Base-by-base conservation (phyloP, 2,329 filamentous ascomycete genomes). In the Claviceps africana region DNA sequence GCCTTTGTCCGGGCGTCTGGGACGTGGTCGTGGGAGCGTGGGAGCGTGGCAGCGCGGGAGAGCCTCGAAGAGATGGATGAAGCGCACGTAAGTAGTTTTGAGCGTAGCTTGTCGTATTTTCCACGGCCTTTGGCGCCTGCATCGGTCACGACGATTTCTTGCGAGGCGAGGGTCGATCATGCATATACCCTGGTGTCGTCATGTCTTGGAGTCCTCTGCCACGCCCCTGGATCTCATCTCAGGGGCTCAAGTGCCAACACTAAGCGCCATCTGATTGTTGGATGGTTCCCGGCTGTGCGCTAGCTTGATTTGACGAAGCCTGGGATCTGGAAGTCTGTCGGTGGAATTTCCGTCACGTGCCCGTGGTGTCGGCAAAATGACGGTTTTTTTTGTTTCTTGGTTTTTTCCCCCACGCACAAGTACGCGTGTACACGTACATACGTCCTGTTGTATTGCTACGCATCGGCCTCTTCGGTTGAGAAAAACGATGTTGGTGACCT, bases 201-300 rank as follows among this genome's bases (percentile, higher is more conserved):
- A 15, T 47, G 46, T 33, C 39, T 42, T 21, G 19, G 6, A 19
- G 25, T 33, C 39, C 17, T 22, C 39, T 15, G 15, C 31, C 42
- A 39, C 46, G 17, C 43, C 43, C 22, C 43, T 46, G 15, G 42
- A 45, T 42, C 31, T 22, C 46, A 48, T 35, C 30, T 28, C 19
- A 31, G 46, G 30, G 25, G 37, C 28, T 37, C 35, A 17, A 17
- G 35, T n/a, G 35, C 35, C 35, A 37, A 37, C 17, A n/a, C 15
- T 15, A 37, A 37, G 35, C 35, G 37, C 39, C 30, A 45, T 50
- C 48, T 46, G n/a, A n/a, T 42, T 47, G 33, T 21, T 43, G n/a
- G 21, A 47, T 10, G 51, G 5, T 47, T 39, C 51, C 51, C 30
- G 46, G 37, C 46, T 19, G 5, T 39, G 51, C 51, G 40, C 51